Evolutionary conservation across 139 green algal genomes (phyloP), one percentile per base, ranked within the genome.

Genomic region (Tetradesmus lagerheimii): DNA sequence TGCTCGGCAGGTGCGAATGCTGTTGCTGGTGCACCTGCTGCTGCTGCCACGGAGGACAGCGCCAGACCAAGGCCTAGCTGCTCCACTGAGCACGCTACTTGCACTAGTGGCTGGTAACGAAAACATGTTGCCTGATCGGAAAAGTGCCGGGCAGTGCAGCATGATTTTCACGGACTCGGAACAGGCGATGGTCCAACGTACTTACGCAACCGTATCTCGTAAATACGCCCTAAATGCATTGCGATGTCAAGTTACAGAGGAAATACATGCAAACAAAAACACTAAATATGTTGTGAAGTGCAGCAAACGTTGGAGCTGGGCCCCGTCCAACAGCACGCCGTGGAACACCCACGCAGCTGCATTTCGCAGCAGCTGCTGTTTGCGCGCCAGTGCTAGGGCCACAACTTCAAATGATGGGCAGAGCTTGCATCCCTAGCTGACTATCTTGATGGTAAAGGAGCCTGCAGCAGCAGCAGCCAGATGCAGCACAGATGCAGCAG

Each of bases 371-470:
- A 67, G 57, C 57, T 67, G 50, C 50, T 23, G 8, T 27, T 23
- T 64, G 57, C 47, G 47, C n/a, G 47, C 8, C 1, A 1, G 12
- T 62, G 8, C 47, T 62, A 14, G 8, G 20, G 47, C 12, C 8
- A 62, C 47, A 11, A 23, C 2, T 16, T 62, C 12, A 14, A 16
- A 11, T 62, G 47, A 50, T 50, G 43, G 8, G 47, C 47, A 20
- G 47, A 62, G 8, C 47, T 62, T 62, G 43, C 47, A 62, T 62
- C 47, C 20, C 20, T 67, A 67, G 57, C 57, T 67, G 57, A 67
- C 57, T 31, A 90, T 90, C 76, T 90, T 90, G 25, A 90, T 64
- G 11, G 86, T 90, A 47, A 90, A 90, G 4, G 50, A 86, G 39
- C 86, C 86, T 90, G 67, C 31, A 78, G 67, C n/a, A 41, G n/a